phyloP scores from a whole-genome alignment of 768 basidiomycete species.

The Naganishia randhawae region DNA sequence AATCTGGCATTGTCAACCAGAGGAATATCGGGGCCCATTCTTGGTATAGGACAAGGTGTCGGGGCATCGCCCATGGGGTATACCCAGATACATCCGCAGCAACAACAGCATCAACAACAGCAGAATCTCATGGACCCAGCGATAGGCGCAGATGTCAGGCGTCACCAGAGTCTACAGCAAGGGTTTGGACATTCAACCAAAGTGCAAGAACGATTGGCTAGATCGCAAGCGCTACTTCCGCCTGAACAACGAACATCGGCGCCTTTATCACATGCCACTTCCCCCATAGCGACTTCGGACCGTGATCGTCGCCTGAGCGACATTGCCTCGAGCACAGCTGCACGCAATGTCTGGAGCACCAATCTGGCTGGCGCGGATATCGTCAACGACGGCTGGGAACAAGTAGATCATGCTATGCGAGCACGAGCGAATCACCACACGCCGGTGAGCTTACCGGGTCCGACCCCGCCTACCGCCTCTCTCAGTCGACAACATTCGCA shows the following conservation, averaged over 20 bases:
- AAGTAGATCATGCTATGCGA: constrained; percentile 13
- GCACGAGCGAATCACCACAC: constrained; percentile 3
- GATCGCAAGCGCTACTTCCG: constrained; percentile 27
- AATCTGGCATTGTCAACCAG: background rate
- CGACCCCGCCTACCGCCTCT: background rate
- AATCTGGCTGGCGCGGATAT: background rate
- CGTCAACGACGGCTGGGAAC: constrained; percentile 1
- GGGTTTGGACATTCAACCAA: constrained; percentile 26
- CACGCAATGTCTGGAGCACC: background rate
- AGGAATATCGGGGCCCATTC: background rate
- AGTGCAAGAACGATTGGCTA: constrained; percentile 28
- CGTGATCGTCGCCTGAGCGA: constrained; percentile 1
- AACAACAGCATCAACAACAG: background rate
- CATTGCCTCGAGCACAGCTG: background rate
- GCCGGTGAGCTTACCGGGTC: background rate
- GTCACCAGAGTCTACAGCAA: constrained; percentile 26
- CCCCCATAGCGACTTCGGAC: background rate
- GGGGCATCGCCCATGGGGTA: background rate
- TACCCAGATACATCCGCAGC: background rate
- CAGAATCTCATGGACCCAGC: background rate
- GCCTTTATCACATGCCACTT: background rate
- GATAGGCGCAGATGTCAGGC: constrained; percentile 14
- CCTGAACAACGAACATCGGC: constrained; percentile 25
- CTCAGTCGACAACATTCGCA: constrained; percentile 13
- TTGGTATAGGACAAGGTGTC: constrained; percentile 1